Evolutionary conservation across 768 basidiomycete species (phyloP).

Genomic region (Leccinellum luteum): DNA sequence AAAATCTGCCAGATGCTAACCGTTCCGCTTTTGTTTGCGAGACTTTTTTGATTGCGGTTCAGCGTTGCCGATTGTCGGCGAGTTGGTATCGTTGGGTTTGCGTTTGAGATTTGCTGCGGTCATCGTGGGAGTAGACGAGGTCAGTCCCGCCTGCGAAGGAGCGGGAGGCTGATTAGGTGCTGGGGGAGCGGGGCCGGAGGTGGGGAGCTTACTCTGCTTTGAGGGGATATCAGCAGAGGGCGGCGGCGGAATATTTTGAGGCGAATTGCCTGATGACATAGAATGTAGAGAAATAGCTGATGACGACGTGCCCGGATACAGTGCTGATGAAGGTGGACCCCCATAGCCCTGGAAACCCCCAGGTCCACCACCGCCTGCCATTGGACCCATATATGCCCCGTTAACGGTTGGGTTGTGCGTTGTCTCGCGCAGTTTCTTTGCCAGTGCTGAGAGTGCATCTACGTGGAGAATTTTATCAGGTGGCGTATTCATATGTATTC

Average conservation of each 20-base stretch:
- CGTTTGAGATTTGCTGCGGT: conserved; percentile 53
- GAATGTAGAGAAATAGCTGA: conserved; percentile 47
- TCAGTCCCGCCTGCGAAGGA: conserved; percentile 41
- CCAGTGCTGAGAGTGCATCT: conserved; percentile 46
- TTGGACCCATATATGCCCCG: conserved; percentile 17
- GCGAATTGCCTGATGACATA: conserved; percentile 40
- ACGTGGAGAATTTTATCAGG: conserved; percentile 24
- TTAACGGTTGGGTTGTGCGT: conserved; percentile 15
- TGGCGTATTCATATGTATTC: conserved; percentile 23
- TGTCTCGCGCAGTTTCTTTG: conserved; percentile 37
- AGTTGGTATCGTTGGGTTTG: conserved; percentile 45
- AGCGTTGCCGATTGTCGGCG: conserved; percentile 49
- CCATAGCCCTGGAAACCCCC: conserved; percentile 25
- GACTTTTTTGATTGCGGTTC: conserved; percentile 51
- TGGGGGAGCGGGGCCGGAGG: conserved; percentile 39
- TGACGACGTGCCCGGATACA: conserved; percentile 44
- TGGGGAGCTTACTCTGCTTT: conserved; percentile 64
- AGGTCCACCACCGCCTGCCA: conserved; percentile 18
- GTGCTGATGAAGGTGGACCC: conserved; percentile 38
- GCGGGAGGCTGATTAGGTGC: conserved; percentile 39
- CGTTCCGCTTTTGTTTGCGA: conserved; percentile 56
- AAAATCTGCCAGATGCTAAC: conserved; percentile 35
- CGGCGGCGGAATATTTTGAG: conserved; percentile 44
- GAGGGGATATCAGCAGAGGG: conserved; percentile 53
- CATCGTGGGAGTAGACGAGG: conserved; percentile 47